phyloP scores from a whole-genome alignment of 2,329 filamentous ascomycete genomes.

The Cladosporium halotolerans region DNA sequence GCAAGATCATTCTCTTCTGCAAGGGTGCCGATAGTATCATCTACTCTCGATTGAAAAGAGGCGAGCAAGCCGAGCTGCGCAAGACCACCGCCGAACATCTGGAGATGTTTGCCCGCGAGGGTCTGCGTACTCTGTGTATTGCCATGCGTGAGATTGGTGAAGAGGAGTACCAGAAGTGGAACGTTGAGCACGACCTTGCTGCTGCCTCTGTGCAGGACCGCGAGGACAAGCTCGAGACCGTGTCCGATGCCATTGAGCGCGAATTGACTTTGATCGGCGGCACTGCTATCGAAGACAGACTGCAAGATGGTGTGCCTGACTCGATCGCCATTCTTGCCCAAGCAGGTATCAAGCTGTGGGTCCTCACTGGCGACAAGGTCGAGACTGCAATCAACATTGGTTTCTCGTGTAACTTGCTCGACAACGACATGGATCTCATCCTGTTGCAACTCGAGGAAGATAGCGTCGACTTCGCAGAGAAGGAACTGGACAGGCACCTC shows the following conservation, averaged over 20 bases:
- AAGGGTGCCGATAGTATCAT: constrained; percentile 98
- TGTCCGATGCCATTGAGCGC: constrained; percentile 85
- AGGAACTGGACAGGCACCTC: constrained; percentile 69
- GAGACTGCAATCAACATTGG: constrained; percentile 99
- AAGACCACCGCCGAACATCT: constrained; percentile 83
- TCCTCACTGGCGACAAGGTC: constrained; percentile 95
- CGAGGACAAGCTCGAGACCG: constrained; percentile 86
- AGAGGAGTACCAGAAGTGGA: constrained; percentile 79
- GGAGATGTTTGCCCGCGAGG: constrained; percentile 94
- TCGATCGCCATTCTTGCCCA: constrained; percentile 85
- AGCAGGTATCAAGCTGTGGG: constrained; percentile 97
- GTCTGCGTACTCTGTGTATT: constrained; percentile 88
- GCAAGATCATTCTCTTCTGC: constrained; percentile 84
- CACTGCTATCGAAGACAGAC: constrained; percentile 92
- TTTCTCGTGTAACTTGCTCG: constrained; percentile 94
- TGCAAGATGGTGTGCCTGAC: constrained; percentile 95
- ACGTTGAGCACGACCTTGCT: constrained; percentile 77
- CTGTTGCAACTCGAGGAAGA: constrained; percentile 80
- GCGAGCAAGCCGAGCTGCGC: constrained; percentile 79
- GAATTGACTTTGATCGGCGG: constrained; percentile 83
- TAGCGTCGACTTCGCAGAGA: constrained; percentile 56
- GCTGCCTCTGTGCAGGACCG: constrained; percentile 76
- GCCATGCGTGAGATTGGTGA: constrained; percentile 76
- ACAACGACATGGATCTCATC: constrained; percentile 96
- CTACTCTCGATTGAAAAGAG: constrained; percentile 79